Percentiles rank a stretch among this genome's conserved stretches.
Conservation (phyloP, 2,329 filamentous ascomycete genomes). For the Aspergillus caelatus region DNA sequence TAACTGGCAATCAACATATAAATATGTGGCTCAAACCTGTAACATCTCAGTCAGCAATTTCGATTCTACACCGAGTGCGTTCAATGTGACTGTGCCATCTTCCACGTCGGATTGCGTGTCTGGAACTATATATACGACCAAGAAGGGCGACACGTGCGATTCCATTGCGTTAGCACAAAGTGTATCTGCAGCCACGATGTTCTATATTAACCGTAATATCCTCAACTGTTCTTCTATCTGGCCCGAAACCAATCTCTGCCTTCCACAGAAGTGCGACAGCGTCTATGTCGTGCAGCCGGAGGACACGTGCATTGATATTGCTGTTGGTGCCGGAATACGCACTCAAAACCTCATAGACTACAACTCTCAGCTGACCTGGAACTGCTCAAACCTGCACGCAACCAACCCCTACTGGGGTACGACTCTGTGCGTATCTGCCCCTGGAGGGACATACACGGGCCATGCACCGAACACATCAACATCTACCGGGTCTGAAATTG, state of each 20-base stretch:
- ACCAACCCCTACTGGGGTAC: conserved; percentile 6
- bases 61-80: conserved; percentile 2
- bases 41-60: conserved; percentile 1
- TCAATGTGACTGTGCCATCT: background rate
- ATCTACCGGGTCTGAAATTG: background rate
- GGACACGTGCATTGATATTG: no score
- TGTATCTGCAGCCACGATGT: no score
- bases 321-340: no score
- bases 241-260: no score
- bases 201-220: no score
- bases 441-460: conserved; percentile 6
- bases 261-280: no score
- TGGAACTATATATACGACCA: no score
- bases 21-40: background rate
- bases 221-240: no score
- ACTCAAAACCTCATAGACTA: background rate
- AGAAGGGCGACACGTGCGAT: no score
- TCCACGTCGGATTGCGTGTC: no score
- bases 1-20: background rate
- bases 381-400: conserved; percentile 13
- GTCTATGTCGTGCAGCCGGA: no score
- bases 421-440: conserved; percentile 12
- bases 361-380: conserved; percentile 8
- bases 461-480: background rate
- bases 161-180: no score